phyloP scores from a whole-genome alignment of 495 filamentous ascomycete species.

The Hypoxylon subgilvum region DNA sequence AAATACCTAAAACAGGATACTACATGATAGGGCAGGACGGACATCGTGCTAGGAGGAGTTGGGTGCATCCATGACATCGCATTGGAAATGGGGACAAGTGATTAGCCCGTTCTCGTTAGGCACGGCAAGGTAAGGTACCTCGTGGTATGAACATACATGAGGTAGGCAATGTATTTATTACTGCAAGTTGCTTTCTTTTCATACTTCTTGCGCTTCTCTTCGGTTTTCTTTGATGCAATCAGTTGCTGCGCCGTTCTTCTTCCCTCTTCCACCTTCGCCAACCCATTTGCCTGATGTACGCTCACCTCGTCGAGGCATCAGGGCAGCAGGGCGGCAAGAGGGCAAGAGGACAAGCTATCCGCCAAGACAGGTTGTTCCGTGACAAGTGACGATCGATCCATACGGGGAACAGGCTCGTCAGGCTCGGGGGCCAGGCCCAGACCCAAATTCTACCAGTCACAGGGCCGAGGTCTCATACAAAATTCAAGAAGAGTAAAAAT shows the following conservation, averaged over 20 bases:
- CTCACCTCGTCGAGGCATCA: neutral
- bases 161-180: too few relatives aligned
- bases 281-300: neutral
- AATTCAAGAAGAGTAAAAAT: slow-evolving; percentile 17
- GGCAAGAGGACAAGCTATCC: neutral
- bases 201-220: neutral
- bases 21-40: slow-evolving; percentile 16
- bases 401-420: slow-evolving; percentile 27
- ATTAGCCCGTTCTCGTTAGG: slow-evolving; percentile 31
- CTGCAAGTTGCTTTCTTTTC: neutral
- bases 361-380: slow-evolving; percentile 32
- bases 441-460: slow-evolving; percentile 23
- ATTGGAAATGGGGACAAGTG: slow-evolving; percentile 23
- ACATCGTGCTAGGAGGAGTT: neutral
- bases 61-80: slow-evolving; percentile 6
- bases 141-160: too few relatives aligned
- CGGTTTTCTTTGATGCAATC: neutral
- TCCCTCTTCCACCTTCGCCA: neutral
- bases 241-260: too few relatives aligned
- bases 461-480: slow-evolving; percentile 32
- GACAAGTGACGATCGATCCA: slow-evolving; percentile 36
- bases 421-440: slow-evolving; percentile 19
- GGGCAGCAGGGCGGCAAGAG: neutral
- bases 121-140: too few relatives aligned
- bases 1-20: slow-evolving; percentile 22